Evolutionary conservation across 495 filamentous ascomycete genomes (phyloP).

Genomic region (Penicillium ochrochloron): DNA sequence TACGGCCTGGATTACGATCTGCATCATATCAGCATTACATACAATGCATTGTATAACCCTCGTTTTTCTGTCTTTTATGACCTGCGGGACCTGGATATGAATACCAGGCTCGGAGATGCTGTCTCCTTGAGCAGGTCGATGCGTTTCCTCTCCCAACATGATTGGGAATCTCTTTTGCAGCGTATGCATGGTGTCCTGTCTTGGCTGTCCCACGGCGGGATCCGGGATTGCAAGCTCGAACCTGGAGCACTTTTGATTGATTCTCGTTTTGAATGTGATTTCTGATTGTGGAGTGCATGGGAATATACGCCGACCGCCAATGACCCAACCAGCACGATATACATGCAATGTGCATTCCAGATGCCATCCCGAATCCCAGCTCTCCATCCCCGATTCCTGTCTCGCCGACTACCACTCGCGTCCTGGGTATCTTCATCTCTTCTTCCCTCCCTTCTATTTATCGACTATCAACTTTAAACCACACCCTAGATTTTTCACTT

Average conservation of each 20-base stretch:
- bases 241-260: slow-evolving; percentile 31
- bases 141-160: slow-evolving; percentile 22
- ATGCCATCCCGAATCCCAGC: background rate
- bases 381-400: background rate
- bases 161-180: slow-evolving; percentile 20
- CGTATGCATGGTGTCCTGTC: slow-evolving; percentile 36
- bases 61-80: slow-evolving; percentile 22
- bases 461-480: slow-evolving; percentile 10
- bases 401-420: too few species aligned
- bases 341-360: background rate
- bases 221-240: slow-evolving; percentile 31
- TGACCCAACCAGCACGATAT: background rate
- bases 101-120: too few species aligned
- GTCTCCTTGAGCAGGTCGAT: background rate
- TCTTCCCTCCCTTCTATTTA: background rate
- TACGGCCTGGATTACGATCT: slow-evolving; percentile 34
- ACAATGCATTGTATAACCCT: slow-evolving; percentile 30
- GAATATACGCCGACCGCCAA: background rate
- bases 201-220: slow-evolving; percentile 28
- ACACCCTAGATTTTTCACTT: slow-evolving; percentile 8
- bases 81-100: background rate
- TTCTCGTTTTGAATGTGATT: background rate
- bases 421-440: background rate
- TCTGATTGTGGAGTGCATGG: background rate
- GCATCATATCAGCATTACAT: slow-evolving; percentile 34